A percentile compares a stretch with the other conserved stretches of the same genome.
Conservation (phyloP, 345 rosid species). For the Garcia nutans region DNA sequence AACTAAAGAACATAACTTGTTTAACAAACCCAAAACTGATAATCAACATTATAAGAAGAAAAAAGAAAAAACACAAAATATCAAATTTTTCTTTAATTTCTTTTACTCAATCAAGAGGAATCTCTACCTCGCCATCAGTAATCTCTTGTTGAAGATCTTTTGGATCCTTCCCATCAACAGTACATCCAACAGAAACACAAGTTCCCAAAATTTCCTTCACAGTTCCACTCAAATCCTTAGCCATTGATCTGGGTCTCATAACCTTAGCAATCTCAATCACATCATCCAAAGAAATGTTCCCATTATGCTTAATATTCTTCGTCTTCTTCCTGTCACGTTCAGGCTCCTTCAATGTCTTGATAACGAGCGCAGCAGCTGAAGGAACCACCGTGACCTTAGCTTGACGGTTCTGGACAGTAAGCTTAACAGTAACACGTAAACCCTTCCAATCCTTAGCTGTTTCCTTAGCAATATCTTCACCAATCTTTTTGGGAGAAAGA, state of each 20-base stretch:
- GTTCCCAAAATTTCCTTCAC: slow-evolving; percentile 21
- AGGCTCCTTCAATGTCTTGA: slow-evolving; percentile 24
- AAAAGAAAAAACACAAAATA: neutral
- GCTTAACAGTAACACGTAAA: slow-evolving; percentile 18
- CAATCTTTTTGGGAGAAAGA: slow-evolving; percentile 20
- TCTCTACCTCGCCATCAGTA: slow-evolving; percentile 23
- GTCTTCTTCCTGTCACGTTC: slow-evolving; percentile 24
- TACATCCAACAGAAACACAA: slow-evolving; percentile 25
- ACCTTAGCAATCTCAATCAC: slow-evolving; percentile 21
- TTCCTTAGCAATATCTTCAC: slow-evolving; percentile 23
- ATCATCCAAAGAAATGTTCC: slow-evolving; percentile 15
- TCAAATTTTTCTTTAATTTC: neutral
- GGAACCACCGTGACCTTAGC: slow-evolving; percentile 22
- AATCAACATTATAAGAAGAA: slow-evolving; percentile 17
- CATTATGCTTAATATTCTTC: slow-evolving; percentile 18
- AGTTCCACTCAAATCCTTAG: slow-evolving; percentile 17
- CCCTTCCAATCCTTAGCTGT: slow-evolving; percentile 28
- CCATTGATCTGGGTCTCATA: slow-evolving; percentile 18
- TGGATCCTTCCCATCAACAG: slow-evolving; percentile 22
- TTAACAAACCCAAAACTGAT: slow-evolving; percentile 39
- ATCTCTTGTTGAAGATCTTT: slow-evolving; percentile 22
- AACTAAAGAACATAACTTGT: slow-evolving; percentile 18
- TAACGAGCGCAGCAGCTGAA: slow-evolving; percentile 13
- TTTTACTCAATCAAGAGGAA: slow-evolving; percentile 13
- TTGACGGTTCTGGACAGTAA: slow-evolving; percentile 27